Evolutionary conservation across 768 basidiomycete species (phyloP).

Genomic region (Coprinopsis sp.): DNA sequence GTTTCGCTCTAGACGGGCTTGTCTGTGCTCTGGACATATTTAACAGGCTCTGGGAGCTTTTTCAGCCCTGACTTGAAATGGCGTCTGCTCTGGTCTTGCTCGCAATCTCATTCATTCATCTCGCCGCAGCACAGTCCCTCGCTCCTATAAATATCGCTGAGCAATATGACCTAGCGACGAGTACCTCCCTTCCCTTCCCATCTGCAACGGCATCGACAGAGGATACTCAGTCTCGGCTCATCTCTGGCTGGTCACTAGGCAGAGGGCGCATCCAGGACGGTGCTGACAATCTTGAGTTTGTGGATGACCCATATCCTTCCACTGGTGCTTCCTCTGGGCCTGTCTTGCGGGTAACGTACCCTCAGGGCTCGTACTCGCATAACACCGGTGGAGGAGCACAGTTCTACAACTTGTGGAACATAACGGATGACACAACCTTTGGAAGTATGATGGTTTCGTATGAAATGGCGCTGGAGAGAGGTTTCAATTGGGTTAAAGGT

Average conservation of each 20-base stretch:
- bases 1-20: conserved; percentile 1
- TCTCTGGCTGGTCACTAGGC: conserved; percentile 56
- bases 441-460: conserved; percentile 68
- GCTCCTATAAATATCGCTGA: conserved; percentile 39
- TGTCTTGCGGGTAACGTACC: conserved; percentile 61
- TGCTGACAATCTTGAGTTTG: conserved; percentile 52
- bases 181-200: conserved; percentile 63
- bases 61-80: not conserved
- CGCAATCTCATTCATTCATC: conserved; percentile 11
- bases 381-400: conserved; percentile 66
- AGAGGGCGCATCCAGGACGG: conserved; percentile 60
- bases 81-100: conserved; percentile 7
- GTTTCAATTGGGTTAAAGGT: conserved; percentile 68
- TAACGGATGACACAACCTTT: conserved; percentile 50
- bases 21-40: not conserved
- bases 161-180: conserved; percentile 51
- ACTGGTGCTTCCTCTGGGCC: conserved; percentile 33
- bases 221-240: conserved; percentile 47
- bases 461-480: conserved; percentile 64
- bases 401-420: conserved; percentile 66
- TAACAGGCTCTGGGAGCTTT: not conserved
- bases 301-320: conserved; percentile 62
- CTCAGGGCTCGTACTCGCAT: conserved; percentile 54
- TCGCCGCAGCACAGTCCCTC: conserved; percentile 24
- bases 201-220: conserved; percentile 48